phyloP scores from a whole-genome alignment of 768 basidiomycete species.

The Stropharia rugosoannulata region DNA sequence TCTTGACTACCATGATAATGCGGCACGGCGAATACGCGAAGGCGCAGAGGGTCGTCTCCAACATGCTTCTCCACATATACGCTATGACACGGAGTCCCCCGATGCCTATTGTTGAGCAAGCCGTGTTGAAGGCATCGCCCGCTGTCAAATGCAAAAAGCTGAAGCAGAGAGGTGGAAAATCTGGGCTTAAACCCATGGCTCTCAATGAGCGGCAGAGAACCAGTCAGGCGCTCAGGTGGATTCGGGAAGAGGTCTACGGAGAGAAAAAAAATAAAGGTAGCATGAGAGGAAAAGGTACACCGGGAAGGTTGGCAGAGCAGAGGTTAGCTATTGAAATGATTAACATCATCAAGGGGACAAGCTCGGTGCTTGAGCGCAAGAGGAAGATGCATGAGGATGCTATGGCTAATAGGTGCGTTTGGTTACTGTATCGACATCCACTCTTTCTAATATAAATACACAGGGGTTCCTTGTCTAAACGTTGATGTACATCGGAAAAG shows the following conservation, averaged over 20 bases:
- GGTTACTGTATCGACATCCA: not conserved
- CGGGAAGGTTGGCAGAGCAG: constrained; percentile 60
- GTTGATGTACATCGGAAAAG: constrained; percentile 4
- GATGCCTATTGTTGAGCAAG: constrained; percentile 74
- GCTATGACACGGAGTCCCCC: constrained; percentile 76
- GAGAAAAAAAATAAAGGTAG: constrained; percentile 27
- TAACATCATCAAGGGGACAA: constrained; percentile 61
- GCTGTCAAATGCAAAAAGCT: constrained; percentile 61
- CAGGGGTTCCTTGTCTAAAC: not conserved
- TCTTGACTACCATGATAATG: constrained; percentile 63
- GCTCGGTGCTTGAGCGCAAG: constrained; percentile 60
- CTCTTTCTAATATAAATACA: not conserved
- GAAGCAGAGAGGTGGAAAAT: constrained; percentile 65
- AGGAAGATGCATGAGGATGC: constrained; percentile 63
- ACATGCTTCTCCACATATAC: constrained; percentile 72
- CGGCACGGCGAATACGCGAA: constrained; percentile 62
- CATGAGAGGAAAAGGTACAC: constrained; percentile 22
- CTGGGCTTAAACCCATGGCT: constrained; percentile 62
- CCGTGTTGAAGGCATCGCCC: constrained; percentile 68
- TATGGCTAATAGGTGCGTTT: constrained; percentile 73
- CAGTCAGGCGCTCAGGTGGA: constrained; percentile 67
- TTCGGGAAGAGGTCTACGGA: constrained; percentile 60
- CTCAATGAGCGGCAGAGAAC: constrained; percentile 81
- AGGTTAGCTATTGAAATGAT: constrained; percentile 81
- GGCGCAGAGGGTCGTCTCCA: constrained; percentile 53